Evolutionary conservation across 257 asterid species (phyloP).

Genomic region (Capsicum chinense): DNA sequence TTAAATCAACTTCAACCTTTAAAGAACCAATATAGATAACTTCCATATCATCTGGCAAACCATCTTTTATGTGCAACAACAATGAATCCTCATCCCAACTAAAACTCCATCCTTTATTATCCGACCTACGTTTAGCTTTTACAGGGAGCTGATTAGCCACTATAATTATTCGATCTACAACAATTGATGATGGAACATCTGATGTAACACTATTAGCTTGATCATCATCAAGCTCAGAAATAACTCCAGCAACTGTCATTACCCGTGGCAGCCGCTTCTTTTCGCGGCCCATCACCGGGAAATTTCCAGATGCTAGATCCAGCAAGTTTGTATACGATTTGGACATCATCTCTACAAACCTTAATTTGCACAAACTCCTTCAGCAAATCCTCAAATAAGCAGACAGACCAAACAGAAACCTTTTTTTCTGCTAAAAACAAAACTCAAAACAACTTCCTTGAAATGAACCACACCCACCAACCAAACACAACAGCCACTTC

Average conservation of each 20-base stretch:
- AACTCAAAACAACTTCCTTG: conserved; percentile 14
- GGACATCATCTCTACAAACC: conserved; percentile 52
- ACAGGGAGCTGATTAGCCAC: conserved; percentile 63
- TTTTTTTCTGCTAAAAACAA: neutral
- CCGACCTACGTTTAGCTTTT: conserved; percentile 53
- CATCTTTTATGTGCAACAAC: conserved; percentile 51
- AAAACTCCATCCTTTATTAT: conserved; percentile 55
- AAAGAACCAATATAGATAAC: conserved; percentile 57
- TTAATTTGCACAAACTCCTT: conserved; percentile 36
- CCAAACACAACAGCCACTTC: conserved; percentile 24
- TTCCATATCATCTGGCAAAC: conserved; percentile 60
- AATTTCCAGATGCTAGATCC: conserved; percentile 60
- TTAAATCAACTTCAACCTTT: conserved; percentile 51
- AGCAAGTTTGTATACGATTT: conserved; percentile 56
- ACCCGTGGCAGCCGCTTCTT: conserved; percentile 54
- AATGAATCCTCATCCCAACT: conserved; percentile 65
- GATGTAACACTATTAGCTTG: conserved; percentile 56
- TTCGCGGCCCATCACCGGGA: conserved; percentile 54
- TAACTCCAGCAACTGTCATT: conserved; percentile 63
- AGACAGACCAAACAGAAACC: neutral
- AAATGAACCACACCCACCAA: conserved; percentile 18
- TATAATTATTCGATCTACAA: conserved; percentile 49
- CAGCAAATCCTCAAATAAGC: neutral
- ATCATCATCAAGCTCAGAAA: conserved; percentile 60
- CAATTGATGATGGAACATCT: conserved; percentile 50